Percentiles rank a stretch among this genome's conserved stretches.
phyloP scores from a whole-genome alignment of 2,329 filamentous ascomycete species.

The Pleoardoris graminearum region DNA sequence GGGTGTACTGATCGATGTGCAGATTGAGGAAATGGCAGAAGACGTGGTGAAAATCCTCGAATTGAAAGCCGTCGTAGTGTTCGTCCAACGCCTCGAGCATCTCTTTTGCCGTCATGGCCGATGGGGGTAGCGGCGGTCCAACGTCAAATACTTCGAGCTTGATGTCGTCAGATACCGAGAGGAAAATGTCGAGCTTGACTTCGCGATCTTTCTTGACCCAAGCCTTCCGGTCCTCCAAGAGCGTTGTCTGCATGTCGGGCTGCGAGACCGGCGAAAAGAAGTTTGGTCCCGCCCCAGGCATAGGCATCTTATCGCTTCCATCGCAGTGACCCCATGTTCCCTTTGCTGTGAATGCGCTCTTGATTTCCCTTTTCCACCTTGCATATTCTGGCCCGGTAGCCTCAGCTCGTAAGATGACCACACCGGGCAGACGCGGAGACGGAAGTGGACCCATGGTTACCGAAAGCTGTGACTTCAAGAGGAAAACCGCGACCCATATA shows the following conservation, averaged over 20 bases:
- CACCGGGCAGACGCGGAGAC: conserved; percentile 37
- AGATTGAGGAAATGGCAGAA: conserved; percentile 46
- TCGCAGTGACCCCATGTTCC: conserved; percentile 41
- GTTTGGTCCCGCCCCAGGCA: conserved; percentile 34
- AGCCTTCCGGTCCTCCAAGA: conserved; percentile 40
- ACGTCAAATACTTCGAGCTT: conserved; percentile 44
- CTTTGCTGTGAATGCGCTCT: conserved; percentile 35
- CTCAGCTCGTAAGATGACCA: conserved; percentile 28
- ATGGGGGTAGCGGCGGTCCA: conserved; percentile 39
- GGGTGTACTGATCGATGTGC: conserved; percentile 39
- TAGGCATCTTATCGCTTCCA: conserved; percentile 38
- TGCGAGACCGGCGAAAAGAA: conserved; percentile 23
- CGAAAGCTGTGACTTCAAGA: conserved; percentile 2
- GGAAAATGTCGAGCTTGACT: conserved; percentile 43
- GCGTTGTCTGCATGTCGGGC: conserved; percentile 31
- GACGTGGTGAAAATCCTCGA: conserved; percentile 42
- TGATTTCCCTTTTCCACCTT: conserved; percentile 39
- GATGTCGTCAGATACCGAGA: conserved; percentile 42
- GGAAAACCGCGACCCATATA: conserved; percentile 1
- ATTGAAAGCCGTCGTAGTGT: conserved; percentile 34
- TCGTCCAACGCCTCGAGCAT: conserved; percentile 39
- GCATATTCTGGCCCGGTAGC: conserved; percentile 37
- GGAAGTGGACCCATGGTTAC: conserved; percentile 21
- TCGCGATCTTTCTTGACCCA: conserved; percentile 44
- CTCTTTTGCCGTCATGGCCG: conserved; percentile 35